Conservation (phyloP, 192 early-diverging fungal species). For the Backusella westeae region DNA sequence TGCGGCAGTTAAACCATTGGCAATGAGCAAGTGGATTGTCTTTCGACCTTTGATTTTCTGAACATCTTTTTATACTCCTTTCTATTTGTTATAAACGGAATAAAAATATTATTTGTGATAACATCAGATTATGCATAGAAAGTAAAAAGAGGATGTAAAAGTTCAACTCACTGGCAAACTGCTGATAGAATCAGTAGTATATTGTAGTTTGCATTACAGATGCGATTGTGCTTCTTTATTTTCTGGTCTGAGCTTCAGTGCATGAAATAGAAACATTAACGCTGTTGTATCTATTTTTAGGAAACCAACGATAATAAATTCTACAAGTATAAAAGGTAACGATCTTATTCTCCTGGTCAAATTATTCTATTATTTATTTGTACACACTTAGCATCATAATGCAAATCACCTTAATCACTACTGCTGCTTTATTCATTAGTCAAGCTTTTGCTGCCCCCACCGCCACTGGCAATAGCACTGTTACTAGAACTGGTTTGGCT, state of each 20-base stretch:
- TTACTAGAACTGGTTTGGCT: neutral
- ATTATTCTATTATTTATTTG: neutral
- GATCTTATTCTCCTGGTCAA: neutral
- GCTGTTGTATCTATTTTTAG: neutral
- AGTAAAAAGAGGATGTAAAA: neutral
- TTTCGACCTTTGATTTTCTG: neutral
- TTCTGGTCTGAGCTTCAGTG: neutral
- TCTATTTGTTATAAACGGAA: neutral
- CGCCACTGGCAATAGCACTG: neutral
- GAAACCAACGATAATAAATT: neutral
- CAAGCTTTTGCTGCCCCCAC: slow-evolving; percentile 5
- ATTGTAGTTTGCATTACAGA: neutral
- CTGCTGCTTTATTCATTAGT: neutral
- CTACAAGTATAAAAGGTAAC: neutral
- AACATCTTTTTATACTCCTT: neutral
- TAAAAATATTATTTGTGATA: neutral
- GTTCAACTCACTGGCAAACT: neutral
- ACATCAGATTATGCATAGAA: neutral
- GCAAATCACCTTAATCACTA: slow-evolving; percentile 8
- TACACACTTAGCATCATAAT: neutral
- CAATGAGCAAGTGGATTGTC: neutral
- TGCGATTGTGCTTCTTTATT: neutral
- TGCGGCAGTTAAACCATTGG: neutral
- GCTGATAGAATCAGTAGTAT: neutral
- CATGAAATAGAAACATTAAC: neutral